These are phyloP conservation scores for Aspergillus uvarum DNA, from an alignment of 2,329 filamentous ascomycete genomes.

Conservation along the genomic window DNA sequence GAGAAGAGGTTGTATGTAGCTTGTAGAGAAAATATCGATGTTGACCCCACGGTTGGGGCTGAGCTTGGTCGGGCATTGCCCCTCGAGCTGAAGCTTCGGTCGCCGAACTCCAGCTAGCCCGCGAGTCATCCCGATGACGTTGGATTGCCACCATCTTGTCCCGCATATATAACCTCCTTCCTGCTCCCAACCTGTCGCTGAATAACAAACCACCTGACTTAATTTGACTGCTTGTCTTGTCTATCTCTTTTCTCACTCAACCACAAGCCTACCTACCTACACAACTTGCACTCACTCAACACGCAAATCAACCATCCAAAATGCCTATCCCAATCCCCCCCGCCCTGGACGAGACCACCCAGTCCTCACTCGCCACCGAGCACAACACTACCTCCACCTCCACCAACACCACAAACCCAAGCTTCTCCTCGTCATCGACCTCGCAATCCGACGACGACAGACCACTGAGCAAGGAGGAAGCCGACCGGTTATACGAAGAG, in stretches of 20 bases:
- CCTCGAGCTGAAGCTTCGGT: too few species aligned
- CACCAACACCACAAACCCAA: slow-evolving; percentile 20
- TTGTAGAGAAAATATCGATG: neutral
- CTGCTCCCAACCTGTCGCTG: too few species aligned
- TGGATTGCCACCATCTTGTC: too few species aligned
- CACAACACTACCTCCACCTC: slow-evolving; percentile 15
- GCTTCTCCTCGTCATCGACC: slow-evolving; percentile 11
- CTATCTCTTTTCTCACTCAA: too few species aligned
- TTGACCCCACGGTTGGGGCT: neutral
- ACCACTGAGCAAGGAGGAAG: slow-evolving; percentile 43
- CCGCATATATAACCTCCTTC: too few species aligned
- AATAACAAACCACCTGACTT: too few species aligned
- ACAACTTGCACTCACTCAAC: neutral
- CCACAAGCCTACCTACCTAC: neutral
- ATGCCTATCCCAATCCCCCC: slow-evolving; percentile 19
- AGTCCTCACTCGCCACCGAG: slow-evolving; percentile 13
- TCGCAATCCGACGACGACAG: slow-evolving; percentile 19
- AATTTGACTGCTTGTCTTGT: too few species aligned
- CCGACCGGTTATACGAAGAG: slow-evolving; percentile 46
- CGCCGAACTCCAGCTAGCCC: too few species aligned
- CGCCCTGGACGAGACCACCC: slow-evolving; percentile 7
- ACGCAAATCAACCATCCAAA: neutral
- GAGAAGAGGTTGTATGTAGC: slow-evolving; percentile 29
- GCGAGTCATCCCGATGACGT: too few species aligned
- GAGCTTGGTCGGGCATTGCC: too few species aligned